Conservation (phyloP, 129 eudicot species). For the Arctium minus region DNA sequence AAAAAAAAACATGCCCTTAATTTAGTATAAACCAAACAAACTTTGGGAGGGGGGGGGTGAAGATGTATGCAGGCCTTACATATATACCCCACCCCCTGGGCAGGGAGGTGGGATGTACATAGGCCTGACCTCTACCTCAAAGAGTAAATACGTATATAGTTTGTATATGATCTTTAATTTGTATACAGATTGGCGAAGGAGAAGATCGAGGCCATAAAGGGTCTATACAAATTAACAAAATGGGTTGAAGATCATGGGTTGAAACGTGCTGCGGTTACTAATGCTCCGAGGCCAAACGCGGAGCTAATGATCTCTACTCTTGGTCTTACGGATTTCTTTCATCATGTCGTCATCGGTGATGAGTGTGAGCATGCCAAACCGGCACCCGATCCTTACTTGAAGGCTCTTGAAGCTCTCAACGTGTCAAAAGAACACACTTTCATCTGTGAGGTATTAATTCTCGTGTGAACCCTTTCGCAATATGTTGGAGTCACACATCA, state of each 20-base stretch:
- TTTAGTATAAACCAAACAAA: no score
- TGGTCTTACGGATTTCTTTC: slow-evolving; percentile 95
- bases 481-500: not conserved
- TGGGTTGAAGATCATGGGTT: slow-evolving; percentile 89
- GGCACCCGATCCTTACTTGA: slow-evolving; percentile 84
- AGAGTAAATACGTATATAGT: not conserved
- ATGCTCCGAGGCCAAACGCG: slow-evolving; percentile 88
- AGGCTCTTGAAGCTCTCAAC: slow-evolving; percentile 73
- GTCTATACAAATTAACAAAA: slow-evolving; percentile 68
- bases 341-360: slow-evolving; percentile 63
- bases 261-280: slow-evolving; percentile 94
- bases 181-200: slow-evolving; percentile 72
- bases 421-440: slow-evolving; percentile 89
- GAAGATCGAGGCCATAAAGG: slow-evolving; percentile 68
- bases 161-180: slow-evolving; percentile 1
- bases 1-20: no score
- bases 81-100: no score
- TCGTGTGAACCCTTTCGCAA: not conserved
- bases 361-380: slow-evolving; percentile 94
- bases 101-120: no score
- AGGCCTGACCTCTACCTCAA: not conserved
- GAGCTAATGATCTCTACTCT: slow-evolving; percentile 73
- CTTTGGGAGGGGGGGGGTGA: no score
- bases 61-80: no score
- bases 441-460: slow-evolving; percentile 68